Conservation (phyloP, 495 filamentous ascomycete genomes). For the Annulohypoxylon nitens region DNA sequence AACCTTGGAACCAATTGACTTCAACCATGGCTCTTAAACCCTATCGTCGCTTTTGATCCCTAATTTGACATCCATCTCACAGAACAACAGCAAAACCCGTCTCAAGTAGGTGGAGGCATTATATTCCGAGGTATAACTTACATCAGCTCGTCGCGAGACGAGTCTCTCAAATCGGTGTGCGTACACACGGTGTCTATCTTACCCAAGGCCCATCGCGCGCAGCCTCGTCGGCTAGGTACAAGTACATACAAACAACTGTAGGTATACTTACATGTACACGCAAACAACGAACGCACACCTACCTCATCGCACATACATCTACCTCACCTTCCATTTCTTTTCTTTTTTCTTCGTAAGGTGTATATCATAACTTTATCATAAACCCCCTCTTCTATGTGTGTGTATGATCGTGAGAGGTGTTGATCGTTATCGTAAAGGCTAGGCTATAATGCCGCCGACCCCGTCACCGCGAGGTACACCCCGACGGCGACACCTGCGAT, state of each 20-base stretch:
- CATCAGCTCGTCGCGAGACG: slow-evolving; percentile 37
- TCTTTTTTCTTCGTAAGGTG: not conserved
- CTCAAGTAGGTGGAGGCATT: slow-evolving; percentile 9
- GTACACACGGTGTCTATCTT: slow-evolving; percentile 31
- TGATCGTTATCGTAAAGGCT: slow-evolving; percentile 10
- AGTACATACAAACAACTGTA: slow-evolving; percentile 8
- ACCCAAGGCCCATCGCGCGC: slow-evolving; percentile 18
- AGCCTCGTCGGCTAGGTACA: slow-evolving; percentile 20
- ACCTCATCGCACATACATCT: slow-evolving; percentile 31
- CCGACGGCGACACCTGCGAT: slow-evolving; percentile 40
- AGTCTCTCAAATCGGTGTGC: slow-evolving; percentile 20
- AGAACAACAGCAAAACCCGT: not conserved
- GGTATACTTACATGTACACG: slow-evolving; percentile 20
- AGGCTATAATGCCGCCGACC: slow-evolving; percentile 25
- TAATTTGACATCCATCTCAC: not conserved
- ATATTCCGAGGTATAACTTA: slow-evolving; percentile 35
- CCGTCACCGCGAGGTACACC: slow-evolving; percentile 36
- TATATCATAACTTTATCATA: slow-evolving; percentile 2
- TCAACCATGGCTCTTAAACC: not conserved
- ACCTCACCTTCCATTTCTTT: slow-evolving; percentile 31
- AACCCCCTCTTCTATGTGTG: not conserved
- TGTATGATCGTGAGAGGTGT: not conserved
- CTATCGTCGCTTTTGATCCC: not conserved
- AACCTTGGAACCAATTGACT: not conserved
- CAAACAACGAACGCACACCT: slow-evolving; percentile 27